Percentiles rank a stretch among this genome's conserved stretches.
Conservation (phyloP, 2,329 filamentous ascomycete genomes). For the Eutypella sp. region DNA sequence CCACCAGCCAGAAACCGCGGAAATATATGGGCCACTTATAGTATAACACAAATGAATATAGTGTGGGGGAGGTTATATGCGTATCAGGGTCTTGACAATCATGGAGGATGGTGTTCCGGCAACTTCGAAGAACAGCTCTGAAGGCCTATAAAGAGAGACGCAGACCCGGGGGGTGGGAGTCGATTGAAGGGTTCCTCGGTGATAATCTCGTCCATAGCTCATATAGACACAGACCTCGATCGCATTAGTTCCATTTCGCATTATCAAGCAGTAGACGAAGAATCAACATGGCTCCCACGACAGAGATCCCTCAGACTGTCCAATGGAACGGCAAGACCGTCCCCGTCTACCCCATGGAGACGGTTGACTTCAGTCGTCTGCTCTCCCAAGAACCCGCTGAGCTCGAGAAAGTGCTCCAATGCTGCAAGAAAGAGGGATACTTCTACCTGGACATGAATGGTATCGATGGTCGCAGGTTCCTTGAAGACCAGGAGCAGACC, state of each 20-base stretch:
- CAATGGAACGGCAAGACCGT: constrained; percentile 45
- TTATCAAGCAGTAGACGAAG: constrained; percentile 1
- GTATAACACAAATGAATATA: constrained; percentile 15
- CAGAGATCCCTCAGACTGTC: constrained; percentile 38
- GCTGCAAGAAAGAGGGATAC: constrained; percentile 47
- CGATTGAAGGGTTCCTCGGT: neutral
- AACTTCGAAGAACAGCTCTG: constrained; percentile 4
- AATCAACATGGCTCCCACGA: constrained; percentile 31
- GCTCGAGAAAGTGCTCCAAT: constrained; percentile 44
- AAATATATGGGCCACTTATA: constrained; percentile 7
- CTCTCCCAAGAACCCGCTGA: constrained; percentile 51
- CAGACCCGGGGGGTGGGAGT: constrained; percentile 4
- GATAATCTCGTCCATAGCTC: constrained; percentile 3
- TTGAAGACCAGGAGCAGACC: constrained; percentile 47
- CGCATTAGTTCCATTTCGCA: neutral
- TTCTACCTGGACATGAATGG: constrained; percentile 51
- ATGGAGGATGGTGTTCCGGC: constrained; percentile 18
- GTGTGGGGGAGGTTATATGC: constrained; percentile 16
- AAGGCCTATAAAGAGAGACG: constrained; percentile 12
- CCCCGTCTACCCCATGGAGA: constrained; percentile 47
- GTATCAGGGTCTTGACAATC: constrained; percentile 10
- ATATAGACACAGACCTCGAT: constrained; percentile 5
- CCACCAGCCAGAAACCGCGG: constrained; percentile 6
- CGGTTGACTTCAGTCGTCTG: constrained; percentile 45
- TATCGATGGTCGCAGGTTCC: constrained; percentile 48